Conservation (phyloP, 805 yeast genomes). For the Ogataea angusta region DNA sequence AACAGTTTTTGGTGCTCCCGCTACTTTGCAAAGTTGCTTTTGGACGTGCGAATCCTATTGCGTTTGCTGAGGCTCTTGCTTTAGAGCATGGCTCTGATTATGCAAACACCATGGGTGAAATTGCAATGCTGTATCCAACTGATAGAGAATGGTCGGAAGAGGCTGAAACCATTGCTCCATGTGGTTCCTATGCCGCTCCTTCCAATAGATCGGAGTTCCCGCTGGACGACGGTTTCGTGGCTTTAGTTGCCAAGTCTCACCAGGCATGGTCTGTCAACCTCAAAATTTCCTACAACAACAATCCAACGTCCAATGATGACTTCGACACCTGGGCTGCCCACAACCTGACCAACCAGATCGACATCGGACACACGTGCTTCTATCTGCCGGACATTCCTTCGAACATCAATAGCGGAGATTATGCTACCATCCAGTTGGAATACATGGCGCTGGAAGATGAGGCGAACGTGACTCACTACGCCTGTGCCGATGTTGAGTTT, state of each 20-base stretch:
- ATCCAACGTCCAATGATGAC: constrained; percentile 40
- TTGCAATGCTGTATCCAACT: constrained; percentile 39
- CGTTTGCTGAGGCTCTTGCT: constrained; percentile 33
- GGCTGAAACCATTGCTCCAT: constrained; percentile 43
- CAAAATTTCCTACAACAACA: constrained; percentile 37
- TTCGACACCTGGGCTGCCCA: constrained; percentile 39
- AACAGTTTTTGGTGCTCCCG: constrained; percentile 8
- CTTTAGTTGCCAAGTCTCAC: constrained; percentile 41
- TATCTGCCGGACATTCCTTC: constrained; percentile 42
- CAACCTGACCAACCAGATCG: constrained; percentile 38
- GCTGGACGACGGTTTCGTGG: constrained; percentile 44
- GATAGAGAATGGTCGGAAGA: constrained; percentile 46
- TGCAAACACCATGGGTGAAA: constrained; percentile 39
- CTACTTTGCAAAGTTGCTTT: constrained; percentile 14
- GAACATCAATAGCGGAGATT: constrained; percentile 35
- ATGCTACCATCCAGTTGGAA: constrained; percentile 44
- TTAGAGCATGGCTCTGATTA: constrained; percentile 36
- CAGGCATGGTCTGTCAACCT: constrained; percentile 39
- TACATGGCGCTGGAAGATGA: constrained; percentile 43
- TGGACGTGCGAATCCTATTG: constrained; percentile 29
- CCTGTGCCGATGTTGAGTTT: constrained; percentile 43
- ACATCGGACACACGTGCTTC: constrained; percentile 46
- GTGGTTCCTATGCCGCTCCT: constrained; percentile 38
- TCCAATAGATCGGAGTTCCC: constrained; percentile 44
- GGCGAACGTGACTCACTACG: constrained; percentile 40